Evolutionary conservation across 495 filamentous ascomycete genomes (phyloP), one percentile per base, ranked within the genome.

Genomic region (Glonium stellatum): DNA sequence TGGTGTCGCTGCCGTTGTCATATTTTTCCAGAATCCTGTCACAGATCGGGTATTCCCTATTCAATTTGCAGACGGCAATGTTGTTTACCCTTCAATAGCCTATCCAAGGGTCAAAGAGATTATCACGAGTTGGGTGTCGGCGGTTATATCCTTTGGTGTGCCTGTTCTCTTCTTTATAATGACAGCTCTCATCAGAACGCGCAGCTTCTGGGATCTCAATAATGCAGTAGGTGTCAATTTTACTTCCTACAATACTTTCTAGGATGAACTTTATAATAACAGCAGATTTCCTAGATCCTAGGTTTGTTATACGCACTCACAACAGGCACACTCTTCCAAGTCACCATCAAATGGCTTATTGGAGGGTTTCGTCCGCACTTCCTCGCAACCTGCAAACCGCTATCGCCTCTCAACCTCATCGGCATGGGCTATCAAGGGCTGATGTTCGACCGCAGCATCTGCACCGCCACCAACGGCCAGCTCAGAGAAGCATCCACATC

Each of bases 151-250:
- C 5, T 64, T 76, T 22, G 58, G 85, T 1, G 67, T 84, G 53
- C 84, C 85, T 15, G 78, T 85, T 71, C 19, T 71, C 52, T 63
- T 79, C 51, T 70, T 82, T 61, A 25, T 71, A 4, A 19, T 79
- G 25, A 65, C 79, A 69, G 2, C 5, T 18, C 82, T 86, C 66
- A 77, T 86, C 58, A 78, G 83, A 10, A 75, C 84, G 36, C 79
- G 82, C 46, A 81, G 78, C 37, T 86, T 86, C 73, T 86, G 83
- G 83, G 84, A 87, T 58, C 69, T 78, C 52, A 86, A 85, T 71
- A 85, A 85, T 59, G 84, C 77, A 35, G 47, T 50, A 50, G 23
- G 47, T 22, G n/a, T n/a, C n/a, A n/a, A n/a, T n/a, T 23, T 1
- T 4, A 50, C 47, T 11, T 22, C 21, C 3, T 22, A n/a, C 15